Base-by-base conservation (phyloP, 1,139 yeast species). In the Torulaspora globosa region DNA sequence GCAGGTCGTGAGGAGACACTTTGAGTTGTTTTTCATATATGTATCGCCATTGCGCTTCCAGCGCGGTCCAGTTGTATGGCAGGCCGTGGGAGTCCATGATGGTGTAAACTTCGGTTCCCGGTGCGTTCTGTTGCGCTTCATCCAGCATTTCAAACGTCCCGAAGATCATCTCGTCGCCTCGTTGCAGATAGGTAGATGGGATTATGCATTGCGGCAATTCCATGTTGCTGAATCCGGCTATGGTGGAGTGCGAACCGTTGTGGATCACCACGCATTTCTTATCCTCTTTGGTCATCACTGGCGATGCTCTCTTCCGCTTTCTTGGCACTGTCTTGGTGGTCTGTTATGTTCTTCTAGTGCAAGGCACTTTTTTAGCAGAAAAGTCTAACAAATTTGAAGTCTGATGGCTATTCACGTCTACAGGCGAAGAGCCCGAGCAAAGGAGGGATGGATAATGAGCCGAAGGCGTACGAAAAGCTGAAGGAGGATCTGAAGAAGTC, bases 171-270 rank as follows among this genome's bases (percentile, higher is more conserved):
- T 68, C 67, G 10, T 33, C 35, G 18, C 46, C 46, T 26, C 37
- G 41, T 12, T 70, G 66, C 49, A 74, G 71, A 59, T 82, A 83
- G 44, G 75, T 71, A 14, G 87, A 73, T 43, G 81, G 78, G 55
- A 82, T 71, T 4, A 78, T 75, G 35, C 81, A 62, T 19, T 76
- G 67, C 1, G 94, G 94, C 34, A 79, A 63, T 44, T 82, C 86
- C 43, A 75, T 82, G 50, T 76, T 76, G 8, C 87, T 82, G 56
- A 82, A 75, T 8, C 90, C 90, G 1, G 89, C 89, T 49, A 80
- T 76, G 34, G 88, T 82, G 12, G 76, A 70, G 49, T 74, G 70
- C 1, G 86, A 73, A 21, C 88, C 89, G 58, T 79, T 78, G 62
- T 84, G 89, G 37, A 84, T 79, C 42, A 84, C 85, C 15, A 83